Evolutionary conservation across 2,329 filamentous ascomycete species (phyloP), one percentile per base, ranked within the genome.

Genomic region (Cadophora sp.): DNA sequence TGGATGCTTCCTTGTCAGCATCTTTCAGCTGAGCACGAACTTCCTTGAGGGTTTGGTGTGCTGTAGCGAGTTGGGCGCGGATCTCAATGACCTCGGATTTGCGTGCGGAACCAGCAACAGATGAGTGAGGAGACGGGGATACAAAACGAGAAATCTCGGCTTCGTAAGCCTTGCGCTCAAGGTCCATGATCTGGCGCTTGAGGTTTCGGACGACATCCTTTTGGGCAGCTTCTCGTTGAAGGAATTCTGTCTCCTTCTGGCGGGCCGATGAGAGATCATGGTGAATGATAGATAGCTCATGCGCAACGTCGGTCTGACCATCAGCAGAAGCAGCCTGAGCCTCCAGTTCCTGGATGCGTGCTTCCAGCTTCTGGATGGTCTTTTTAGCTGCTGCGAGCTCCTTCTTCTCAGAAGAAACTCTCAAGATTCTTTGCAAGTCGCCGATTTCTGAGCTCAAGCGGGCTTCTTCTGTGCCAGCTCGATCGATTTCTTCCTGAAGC

Each of bases 121-220:
- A 86, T 1, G 83, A 80, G 27, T 78, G 80, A 36, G 83, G 82
- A 2, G 83, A 82, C 14, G 83, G 82, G 43, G 73, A 70, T 24
- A 80, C 77, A 30, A 87, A 75, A 13, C 81, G 82, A 20, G 84
- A 84, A 48, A 88, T 82, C 65, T 88, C 84, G 6, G 85, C 83
- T 66, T 93, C 88, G 71, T 91, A 89, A 4, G 90, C 81, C 66
- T 90, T 86, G 48, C 85, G 85, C 75, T 93, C 90, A 18, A 93
- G 83, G 43, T 91, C 87, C 1, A 84, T 81, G 59, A 93, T 84
- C 66, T 89, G 85, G 58, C 85, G 83, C 76, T 90, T 91, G 66
- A 91, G 84, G 22, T 82, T 81, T 67, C 89, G 89, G 66, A 90
- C 82, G 1, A 82, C 80, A 36, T 90, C 85, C 71, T 88, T 90